Percentiles rank a stretch among this genome's conserved stretches.
Conservation (phyloP, 345 rosid genomes). For the Erodium maritimum region DNA sequence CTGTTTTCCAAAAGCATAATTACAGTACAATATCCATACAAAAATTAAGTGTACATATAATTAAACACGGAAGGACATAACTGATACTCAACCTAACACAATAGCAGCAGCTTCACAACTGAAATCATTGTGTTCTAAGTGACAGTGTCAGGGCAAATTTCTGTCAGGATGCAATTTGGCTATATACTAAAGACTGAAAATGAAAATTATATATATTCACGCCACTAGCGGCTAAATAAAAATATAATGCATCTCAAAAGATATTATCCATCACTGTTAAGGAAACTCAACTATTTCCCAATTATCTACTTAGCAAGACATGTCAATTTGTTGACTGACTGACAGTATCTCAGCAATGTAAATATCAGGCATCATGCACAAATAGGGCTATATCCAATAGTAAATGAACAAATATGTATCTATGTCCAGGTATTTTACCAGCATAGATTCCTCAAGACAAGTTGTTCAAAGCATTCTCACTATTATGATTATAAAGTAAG, state of each 20-base stretch:
- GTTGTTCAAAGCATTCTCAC: not conserved
- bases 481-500: not conserved
- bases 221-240: not conserved
- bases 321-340: not conserved
- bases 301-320: not conserved
- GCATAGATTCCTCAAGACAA: not conserved
- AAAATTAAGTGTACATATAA: no score
- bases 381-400: no score
- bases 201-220: not conserved
- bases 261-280: not conserved
- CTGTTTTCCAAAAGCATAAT: conserved; percentile 15
- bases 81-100: not conserved
- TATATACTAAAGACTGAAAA: not conserved
- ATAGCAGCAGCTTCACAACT: not conserved
- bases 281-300: not conserved
- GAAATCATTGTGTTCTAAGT: not conserved
- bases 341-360: not conserved
- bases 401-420: not conserved
- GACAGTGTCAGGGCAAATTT: not conserved
- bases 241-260: not conserved
- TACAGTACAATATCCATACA: no score
- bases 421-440: not conserved
- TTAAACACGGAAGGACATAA: not conserved
- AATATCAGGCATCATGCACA: not conserved
- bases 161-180: not conserved